These are phyloP conservation scores for Ophiosphaerella korrae DNA, from an alignment of 2,329 filamentous ascomycete genomes.

Conservation along the genomic window DNA sequence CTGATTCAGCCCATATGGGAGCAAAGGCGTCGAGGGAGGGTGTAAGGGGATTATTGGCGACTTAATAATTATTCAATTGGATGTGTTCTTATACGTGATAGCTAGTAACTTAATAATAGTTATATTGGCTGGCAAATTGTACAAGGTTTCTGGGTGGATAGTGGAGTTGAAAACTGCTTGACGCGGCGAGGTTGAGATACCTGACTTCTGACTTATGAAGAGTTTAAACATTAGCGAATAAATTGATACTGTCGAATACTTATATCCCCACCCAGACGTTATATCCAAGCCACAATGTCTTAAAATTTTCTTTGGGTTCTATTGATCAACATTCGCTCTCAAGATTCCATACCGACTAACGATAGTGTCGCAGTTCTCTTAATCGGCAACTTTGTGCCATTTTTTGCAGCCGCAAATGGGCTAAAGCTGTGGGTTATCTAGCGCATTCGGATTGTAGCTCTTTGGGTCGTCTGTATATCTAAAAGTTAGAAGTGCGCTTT, in stretches of 20 bases:
- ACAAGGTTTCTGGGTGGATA: too few relatives aligned
- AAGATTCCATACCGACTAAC: not conserved
- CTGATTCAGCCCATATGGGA: too few relatives aligned
- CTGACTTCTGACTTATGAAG: not conserved
- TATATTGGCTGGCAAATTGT: too few relatives aligned
- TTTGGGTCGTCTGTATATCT: not conserved
- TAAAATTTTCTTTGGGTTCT: not conserved
- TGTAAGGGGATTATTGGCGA: too few relatives aligned
- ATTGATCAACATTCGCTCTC: not conserved
- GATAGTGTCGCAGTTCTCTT: constrained; percentile 3
- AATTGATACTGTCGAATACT: not conserved
- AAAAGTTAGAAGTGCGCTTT: too few relatives aligned
- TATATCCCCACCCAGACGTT: constrained; percentile 1
- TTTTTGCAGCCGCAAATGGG: constrained; percentile 3
- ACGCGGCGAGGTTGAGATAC: too few relatives aligned
- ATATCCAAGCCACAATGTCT: constrained; percentile 4
- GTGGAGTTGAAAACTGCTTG: too few relatives aligned
- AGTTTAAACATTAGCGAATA: not conserved
- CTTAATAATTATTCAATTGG: too few relatives aligned
- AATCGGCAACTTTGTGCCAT: constrained; percentile 1
- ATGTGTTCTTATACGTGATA: too few relatives aligned
- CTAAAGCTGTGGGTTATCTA: not conserved
- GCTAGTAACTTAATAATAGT: too few relatives aligned
- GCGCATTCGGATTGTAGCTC: constrained; percentile 1
- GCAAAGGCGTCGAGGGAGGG: too few relatives aligned